A percentile compares a stretch with the other conserved stretches of the same genome.
phyloP scores from a whole-genome alignment of 371 early-diverging fungal genomes.

The Lichtheimia ornata region DNA sequence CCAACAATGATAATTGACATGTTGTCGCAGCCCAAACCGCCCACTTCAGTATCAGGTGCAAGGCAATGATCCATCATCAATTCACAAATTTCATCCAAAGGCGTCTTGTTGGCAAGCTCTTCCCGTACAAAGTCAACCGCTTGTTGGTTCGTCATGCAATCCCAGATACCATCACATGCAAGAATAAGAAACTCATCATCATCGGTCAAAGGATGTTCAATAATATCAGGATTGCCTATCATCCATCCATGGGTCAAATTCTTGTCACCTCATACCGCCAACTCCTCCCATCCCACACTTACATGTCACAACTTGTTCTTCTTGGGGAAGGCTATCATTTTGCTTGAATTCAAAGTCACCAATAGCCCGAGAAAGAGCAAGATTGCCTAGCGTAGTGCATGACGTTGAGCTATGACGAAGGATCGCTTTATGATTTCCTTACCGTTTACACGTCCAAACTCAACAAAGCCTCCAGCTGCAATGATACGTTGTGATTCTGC shows the following conservation, averaged over 20 bases:
- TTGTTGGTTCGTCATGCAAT: constrained; percentile 91
- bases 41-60: constrained; percentile 81
- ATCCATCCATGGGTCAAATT: background rate
- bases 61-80: constrained; percentile 89
- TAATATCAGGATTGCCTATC: constrained; percentile 81
- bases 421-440: constrained; percentile 10
- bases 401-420: no score
- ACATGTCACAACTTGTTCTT: constrained; percentile 92
- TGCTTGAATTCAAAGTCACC: constrained; percentile 99
- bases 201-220: constrained; percentile 57
- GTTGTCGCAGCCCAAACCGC: constrained; percentile 97
- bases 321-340: constrained; percentile 69
- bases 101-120: constrained; percentile 56
- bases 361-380: constrained; percentile 94
- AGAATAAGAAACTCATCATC: constrained; percentile 92
- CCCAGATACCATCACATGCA: constrained; percentile 99
- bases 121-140: constrained; percentile 82
- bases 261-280: background rate
- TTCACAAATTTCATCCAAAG: constrained; percentile 81
- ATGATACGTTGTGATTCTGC: constrained; percentile 84
- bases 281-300: background rate
- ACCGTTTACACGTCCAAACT: constrained; percentile 97
- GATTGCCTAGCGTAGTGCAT: constrained; percentile 59
- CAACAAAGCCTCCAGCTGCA: constrained; percentile 94
- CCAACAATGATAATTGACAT: constrained; percentile 96